Conservation (phyloP, 2,329 filamentous ascomycete genomes). For the Pseudogymnoascus sp. region DNA sequence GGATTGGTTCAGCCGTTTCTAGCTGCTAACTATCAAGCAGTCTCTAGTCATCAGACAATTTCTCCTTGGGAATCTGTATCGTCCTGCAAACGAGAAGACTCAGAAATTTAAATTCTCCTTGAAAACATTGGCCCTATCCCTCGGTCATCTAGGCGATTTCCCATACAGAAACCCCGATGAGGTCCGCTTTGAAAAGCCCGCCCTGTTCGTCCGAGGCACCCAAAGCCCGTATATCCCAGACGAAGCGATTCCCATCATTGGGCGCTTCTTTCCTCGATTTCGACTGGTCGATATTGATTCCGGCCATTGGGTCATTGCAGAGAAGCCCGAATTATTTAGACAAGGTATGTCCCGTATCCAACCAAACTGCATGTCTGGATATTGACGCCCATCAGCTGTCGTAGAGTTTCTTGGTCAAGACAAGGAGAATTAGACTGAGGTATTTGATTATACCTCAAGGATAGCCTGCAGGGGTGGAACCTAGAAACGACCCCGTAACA, state of each 20-base stretch:
- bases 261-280: slow-evolving; percentile 74
- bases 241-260: slow-evolving; percentile 69
- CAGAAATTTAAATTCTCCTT: slow-evolving; percentile 76
- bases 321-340: slow-evolving; percentile 72
- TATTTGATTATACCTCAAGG: not conserved
- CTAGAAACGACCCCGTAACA: not conserved
- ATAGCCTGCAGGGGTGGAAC: not conserved
- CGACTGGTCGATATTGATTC: slow-evolving; percentile 63
- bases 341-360: slow-evolving; percentile 44
- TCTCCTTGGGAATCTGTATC: slow-evolving; percentile 74
- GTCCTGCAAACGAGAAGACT: slow-evolving; percentile 39
- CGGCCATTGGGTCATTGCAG: slow-evolving; percentile 86
- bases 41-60: slow-evolving; percentile 79
- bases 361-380: not conserved
- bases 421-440: slow-evolving; percentile 33
- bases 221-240: slow-evolving; percentile 72
- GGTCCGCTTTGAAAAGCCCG: slow-evolving; percentile 62
- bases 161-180: slow-evolving; percentile 68
- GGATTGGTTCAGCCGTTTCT: not conserved
- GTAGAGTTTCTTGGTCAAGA: slow-evolving; percentile 50
- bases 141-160: slow-evolving; percentile 78
- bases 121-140: slow-evolving; percentile 52
- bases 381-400: slow-evolving; percentile 40
- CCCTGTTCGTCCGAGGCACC: slow-evolving; percentile 73
- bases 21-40: slow-evolving; percentile 26